phyloP scores from a whole-genome alignment of 345 rosid species.

The Rhizophora mangle region DNA sequence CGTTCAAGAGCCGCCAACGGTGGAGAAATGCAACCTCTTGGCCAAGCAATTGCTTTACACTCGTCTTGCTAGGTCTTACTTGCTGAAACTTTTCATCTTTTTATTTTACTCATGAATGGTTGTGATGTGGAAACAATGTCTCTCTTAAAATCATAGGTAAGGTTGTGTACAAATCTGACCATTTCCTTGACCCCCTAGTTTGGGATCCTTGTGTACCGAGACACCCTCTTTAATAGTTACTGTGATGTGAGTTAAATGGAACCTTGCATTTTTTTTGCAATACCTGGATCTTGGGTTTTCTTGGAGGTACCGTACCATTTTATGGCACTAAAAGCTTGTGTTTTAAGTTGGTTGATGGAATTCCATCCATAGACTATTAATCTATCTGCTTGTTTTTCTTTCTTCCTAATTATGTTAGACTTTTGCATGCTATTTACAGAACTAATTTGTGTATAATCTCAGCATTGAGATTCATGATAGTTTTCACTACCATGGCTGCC shows the following conservation, averaged over 20 bases:
- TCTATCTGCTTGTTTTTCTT: neutral
- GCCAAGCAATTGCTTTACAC: conserved; percentile 66
- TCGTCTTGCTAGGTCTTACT: conserved; percentile 64
- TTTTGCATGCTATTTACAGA: neutral
- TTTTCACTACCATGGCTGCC: neutral
- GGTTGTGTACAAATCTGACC: too few species aligned
- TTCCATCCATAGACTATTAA: too few species aligned
- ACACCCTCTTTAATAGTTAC: neutral
- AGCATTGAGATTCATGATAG: too few species aligned
- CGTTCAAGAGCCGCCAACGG: conserved; percentile 56
- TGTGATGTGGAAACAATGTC: neutral
- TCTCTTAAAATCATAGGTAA: too few species aligned
- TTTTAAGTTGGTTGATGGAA: too few species aligned
- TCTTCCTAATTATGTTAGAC: neutral
- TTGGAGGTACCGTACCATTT: too few species aligned
- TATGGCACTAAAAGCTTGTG: too few species aligned
- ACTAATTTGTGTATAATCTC: neutral
- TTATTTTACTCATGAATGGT: neutral
- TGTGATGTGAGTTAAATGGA: too few species aligned
- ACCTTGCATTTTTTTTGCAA: too few species aligned
- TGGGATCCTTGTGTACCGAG: too few species aligned
- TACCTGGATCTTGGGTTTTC: too few species aligned
- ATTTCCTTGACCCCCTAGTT: too few species aligned
- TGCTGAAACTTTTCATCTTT: neutral
- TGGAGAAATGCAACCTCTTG: conserved; percentile 56